A percentile compares a stretch with the other conserved stretches of the same genome.
Conservation (phyloP, 352 stramenopile genomes). For the Phytophthora colocasiae region DNA sequence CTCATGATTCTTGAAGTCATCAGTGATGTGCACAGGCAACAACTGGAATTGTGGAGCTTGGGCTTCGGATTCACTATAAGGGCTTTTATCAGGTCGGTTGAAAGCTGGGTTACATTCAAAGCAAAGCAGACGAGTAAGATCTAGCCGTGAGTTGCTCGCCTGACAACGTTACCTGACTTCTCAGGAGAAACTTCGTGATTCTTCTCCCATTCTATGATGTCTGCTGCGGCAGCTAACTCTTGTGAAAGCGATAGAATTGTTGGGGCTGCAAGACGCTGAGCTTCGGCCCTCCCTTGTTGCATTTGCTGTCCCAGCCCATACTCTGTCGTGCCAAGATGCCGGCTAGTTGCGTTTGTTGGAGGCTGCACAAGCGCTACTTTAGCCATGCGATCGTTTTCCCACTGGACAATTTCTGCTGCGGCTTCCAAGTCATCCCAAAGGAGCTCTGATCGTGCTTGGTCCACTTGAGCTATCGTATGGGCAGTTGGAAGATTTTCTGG, state of each 20-base stretch:
- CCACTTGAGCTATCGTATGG: not conserved
- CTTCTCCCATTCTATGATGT: slow-evolving; percentile 56
- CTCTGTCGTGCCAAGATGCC: not conserved
- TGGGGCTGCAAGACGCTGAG: slow-evolving; percentile 4
- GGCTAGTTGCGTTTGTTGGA: slow-evolving; percentile 1
- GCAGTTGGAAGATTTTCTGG: slow-evolving; percentile 20
- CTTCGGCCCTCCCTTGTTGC: not conserved
- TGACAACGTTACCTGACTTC: slow-evolving; percentile 4
- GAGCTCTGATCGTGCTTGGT: slow-evolving; percentile 23
- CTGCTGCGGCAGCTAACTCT: slow-evolving; percentile 47
- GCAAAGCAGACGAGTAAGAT: slow-evolving; percentile 6
- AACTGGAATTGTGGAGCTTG: slow-evolving; percentile 37
- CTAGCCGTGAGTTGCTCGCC: not conserved
- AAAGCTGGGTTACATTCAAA: not conserved
- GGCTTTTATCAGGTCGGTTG: slow-evolving; percentile 1
- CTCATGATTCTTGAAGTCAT: slow-evolving; percentile 14
- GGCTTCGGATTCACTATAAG: slow-evolving; percentile 11
- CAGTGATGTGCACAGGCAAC: slow-evolving; percentile 14
- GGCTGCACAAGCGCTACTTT: slow-evolving; percentile 27
- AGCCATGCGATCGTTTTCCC: slow-evolving; percentile 57
- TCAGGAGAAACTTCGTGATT: slow-evolving; percentile 36
- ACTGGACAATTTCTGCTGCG: slow-evolving; percentile 59
- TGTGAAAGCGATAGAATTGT: slow-evolving; percentile 33
- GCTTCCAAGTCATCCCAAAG: slow-evolving; percentile 56
- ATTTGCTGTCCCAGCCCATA: not conserved